Base-by-base conservation (phyloP, 1,284 basidiomycete genomes). In the Trametes hirsuta region DNA sequence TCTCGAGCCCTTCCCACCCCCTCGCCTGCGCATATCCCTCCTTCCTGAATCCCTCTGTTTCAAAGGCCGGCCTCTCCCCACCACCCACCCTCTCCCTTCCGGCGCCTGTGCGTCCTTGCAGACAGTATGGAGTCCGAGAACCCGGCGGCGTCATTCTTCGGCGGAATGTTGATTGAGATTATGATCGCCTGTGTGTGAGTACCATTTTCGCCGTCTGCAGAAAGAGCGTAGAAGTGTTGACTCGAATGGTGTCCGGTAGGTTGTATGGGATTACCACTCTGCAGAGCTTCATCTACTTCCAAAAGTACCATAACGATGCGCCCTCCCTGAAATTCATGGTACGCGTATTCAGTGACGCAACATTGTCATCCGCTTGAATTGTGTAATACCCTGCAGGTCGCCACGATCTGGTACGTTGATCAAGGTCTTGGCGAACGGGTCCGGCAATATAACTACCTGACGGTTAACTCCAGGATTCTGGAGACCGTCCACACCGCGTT, bases 171-270 rank as follows among this genome's bases (percentile, higher is more conserved):
- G 37, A 46, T 63, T n/a, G 70, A 71, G 40, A 65, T 67, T 25
- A 76, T 69, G 66, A 84, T 70, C 12, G 78, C 82, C 64, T 79
- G 78, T 45, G 49, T 64, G 62, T 64, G 39, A 30, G 62, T 61
- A 47, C 22, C 39, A 6, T 1, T 2, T 42, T 36, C 4, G 21
- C 35, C 39, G 12, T 5, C 14, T 45, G 30, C 12, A n/a, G 9
- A 8, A 37, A 22, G 14, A 10, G 10, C 42, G 3, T 34, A 18
- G 9, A 10, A 24, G 9, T 40, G 34, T 2, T 37, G 34, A 15
- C 48, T 10, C 48, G 39, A 6, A 40, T 37, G 3, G 36, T 21
- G 21, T 4, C 9, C n/a, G 18, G 18, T 11, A 67, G 66, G 37
- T 41, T 67, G 8, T 65, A 64, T 22, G 66, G 66, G 14, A 56